A percentile compares a stretch with the other conserved stretches of the same genome.
Conservation (phyloP, 2,329 filamentous ascomycete species). For the Sporothrix brasiliensis region DNA sequence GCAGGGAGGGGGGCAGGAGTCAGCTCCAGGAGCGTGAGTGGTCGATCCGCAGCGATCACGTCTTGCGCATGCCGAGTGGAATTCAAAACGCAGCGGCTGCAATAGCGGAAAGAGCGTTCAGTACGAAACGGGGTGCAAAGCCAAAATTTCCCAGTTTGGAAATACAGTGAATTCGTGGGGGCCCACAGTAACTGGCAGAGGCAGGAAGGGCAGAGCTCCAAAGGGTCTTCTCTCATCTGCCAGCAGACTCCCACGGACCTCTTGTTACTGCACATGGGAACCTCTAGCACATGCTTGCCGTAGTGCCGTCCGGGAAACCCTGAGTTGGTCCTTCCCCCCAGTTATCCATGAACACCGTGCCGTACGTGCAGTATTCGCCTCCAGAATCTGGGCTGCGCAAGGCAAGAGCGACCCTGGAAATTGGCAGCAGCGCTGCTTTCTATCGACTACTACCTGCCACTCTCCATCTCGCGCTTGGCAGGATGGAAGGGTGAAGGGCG, state of each 20-base stretch:
- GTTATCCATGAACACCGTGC: no score
- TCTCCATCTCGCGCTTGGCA: not conserved
- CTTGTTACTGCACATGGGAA: not conserved
- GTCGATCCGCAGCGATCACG: constrained; percentile 11
- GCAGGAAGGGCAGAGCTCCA: not conserved
- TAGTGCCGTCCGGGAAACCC: constrained; percentile 12
- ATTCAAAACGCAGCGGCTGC: not conserved
- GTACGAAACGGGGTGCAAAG: not conserved
- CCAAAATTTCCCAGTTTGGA: no score
- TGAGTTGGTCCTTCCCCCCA: not conserved
- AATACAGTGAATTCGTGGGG: not conserved
- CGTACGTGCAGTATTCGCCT: not conserved
- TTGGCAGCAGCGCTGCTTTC: not conserved
- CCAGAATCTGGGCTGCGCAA: not conserved
- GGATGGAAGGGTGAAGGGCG: not conserved
- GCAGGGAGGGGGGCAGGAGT: constrained; percentile 3
- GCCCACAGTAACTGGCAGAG: not conserved
- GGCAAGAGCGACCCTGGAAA: constrained; percentile 6
- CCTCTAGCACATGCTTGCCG: not conserved
- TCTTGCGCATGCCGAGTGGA: constrained; percentile 13
- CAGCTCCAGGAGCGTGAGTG: not conserved
- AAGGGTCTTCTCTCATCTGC: not conserved
- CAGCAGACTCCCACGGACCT: not conserved
- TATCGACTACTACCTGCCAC: not conserved
- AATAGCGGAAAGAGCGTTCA: not conserved